These are phyloP conservation scores for Mallotus japonicus DNA, from an alignment of 441 rosid species.

Conservation along the genomic window DNA sequence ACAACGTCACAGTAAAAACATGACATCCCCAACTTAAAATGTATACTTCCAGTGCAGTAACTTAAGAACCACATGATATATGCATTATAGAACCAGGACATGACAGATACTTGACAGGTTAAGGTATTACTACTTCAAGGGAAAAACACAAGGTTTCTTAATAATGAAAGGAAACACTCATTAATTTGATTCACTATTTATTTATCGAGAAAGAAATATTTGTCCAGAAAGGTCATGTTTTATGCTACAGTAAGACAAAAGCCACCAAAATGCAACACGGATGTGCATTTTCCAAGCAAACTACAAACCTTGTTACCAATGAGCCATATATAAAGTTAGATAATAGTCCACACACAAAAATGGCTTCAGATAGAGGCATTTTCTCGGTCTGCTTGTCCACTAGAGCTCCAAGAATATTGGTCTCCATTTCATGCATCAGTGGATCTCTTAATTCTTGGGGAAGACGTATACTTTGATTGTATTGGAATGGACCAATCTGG, in stretches of 20 bases:
- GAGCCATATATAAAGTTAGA: conserved; percentile 75
- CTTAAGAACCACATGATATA: background rate
- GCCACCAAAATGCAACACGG: background rate
- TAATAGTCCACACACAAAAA: conserved; percentile 61
- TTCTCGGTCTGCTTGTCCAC: conserved; percentile 45
- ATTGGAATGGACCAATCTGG: conserved; percentile 50
- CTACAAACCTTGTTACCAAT: conserved; percentile 56
- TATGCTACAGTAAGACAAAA: conserved; percentile 5
- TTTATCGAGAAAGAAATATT: background rate
- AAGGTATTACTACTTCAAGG: too few species aligned
- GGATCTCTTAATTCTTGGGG: conserved; percentile 72
- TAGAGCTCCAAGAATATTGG: conserved; percentile 45
- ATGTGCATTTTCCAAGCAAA: background rate
- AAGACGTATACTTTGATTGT: conserved; percentile 52
- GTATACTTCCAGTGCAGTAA: background rate
- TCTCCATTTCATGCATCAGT: conserved; percentile 77
- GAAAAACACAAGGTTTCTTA: conserved; percentile 8
- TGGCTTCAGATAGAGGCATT: conserved; percentile 60
- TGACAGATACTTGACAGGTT: background rate
- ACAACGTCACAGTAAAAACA: background rate
- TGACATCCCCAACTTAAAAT: conserved; percentile 13
- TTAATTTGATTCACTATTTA: background rate
- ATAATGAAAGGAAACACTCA: conserved; percentile 12
- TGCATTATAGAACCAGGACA: background rate
- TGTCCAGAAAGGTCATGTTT: background rate